phyloP scores from a whole-genome alignment of 176 grass and related monocot genomes.

The Hsuehochloa calcarea region DNA sequence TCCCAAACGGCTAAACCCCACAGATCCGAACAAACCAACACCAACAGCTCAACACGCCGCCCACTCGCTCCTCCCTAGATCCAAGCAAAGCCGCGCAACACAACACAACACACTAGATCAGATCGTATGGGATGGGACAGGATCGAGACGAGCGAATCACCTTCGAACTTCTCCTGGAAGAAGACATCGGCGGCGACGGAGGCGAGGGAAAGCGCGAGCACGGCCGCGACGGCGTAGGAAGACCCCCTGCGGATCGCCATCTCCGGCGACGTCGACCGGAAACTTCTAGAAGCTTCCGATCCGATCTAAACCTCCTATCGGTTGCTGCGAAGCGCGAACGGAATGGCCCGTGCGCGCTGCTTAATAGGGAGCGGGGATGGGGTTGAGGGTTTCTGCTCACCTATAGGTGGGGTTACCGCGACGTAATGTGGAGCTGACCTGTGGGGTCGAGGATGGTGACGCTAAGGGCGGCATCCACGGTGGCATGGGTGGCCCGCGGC shows the following conservation, averaged over 20 bases:
- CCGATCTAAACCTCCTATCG: not conserved
- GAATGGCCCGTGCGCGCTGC: not conserved
- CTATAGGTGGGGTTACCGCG: not conserved
- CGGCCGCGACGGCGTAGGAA: slow-evolving; percentile 19
- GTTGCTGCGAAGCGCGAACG: not conserved
- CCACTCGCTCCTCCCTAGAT: not conserved
- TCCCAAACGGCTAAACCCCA: not conserved
- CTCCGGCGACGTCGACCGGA: not conserved
- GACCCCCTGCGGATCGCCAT: slow-evolving; percentile 60
- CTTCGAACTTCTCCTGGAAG: slow-evolving; percentile 95
- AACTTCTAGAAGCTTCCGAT: slow-evolving; percentile 37
- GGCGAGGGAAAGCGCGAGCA: slow-evolving; percentile 54
- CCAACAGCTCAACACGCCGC: not conserved
- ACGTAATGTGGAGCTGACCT: fast-evolving
- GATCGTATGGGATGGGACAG: not conserved
- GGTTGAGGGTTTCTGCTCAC: slow-evolving; percentile 21
- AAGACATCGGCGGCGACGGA: slow-evolving; percentile 59
- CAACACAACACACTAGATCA: not conserved
- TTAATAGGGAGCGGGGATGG: not conserved
- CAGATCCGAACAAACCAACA: slow-evolving; percentile 1
- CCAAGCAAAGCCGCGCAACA: not conserved
- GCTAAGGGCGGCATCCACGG: not conserved
- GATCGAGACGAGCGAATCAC: slow-evolving; percentile 28
- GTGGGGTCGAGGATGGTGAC: not conserved
- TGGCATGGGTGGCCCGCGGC: not conserved